These are phyloP conservation scores for Candolleomyces eurysporus DNA, from an alignment of 768 basidiomycete species.

Conservation along the genomic window DNA sequence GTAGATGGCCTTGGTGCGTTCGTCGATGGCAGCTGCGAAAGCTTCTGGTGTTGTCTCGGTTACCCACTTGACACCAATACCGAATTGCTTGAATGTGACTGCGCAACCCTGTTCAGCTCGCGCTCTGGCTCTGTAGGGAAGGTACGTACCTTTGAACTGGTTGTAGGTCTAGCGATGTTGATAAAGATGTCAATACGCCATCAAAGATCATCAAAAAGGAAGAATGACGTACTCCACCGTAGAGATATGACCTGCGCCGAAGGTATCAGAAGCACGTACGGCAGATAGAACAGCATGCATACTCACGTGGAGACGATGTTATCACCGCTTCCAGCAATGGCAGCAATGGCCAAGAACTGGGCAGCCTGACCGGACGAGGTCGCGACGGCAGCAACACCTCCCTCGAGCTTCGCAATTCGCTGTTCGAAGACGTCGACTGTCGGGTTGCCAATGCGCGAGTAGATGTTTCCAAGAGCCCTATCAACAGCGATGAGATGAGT, in stretches of 20 bases:
- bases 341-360: conserved; percentile 68
- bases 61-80: conserved; percentile 66
- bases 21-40: conserved; percentile 69
- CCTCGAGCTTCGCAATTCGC: conserved; percentile 78
- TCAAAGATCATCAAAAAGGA: background rate
- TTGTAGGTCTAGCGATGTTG: conserved; percentile 53
- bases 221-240: conserved; percentile 57
- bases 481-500: background rate
- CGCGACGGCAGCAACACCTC: conserved; percentile 74
- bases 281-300: background rate
- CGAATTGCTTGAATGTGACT: conserved; percentile 70
- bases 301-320: conserved; percentile 75
- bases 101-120: background rate
- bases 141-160: conserved; percentile 55
- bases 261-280: background rate
- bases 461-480: conserved; percentile 58
- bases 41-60: conserved; percentile 50
- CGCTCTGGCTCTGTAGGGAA: conserved; percentile 10
- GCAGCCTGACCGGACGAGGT: conserved; percentile 74
- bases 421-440: conserved; percentile 76
- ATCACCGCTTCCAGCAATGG: conserved; percentile 63
- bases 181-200: background rate
- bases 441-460: conserved; percentile 69
- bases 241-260: conserved; percentile 48
- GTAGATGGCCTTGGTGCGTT: conserved; percentile 73